Evolutionary conservation across 2,329 filamentous ascomycete species (phyloP), one percentile per base, ranked within the genome.

Genomic region (Aspergillaceae sp.): DNA sequence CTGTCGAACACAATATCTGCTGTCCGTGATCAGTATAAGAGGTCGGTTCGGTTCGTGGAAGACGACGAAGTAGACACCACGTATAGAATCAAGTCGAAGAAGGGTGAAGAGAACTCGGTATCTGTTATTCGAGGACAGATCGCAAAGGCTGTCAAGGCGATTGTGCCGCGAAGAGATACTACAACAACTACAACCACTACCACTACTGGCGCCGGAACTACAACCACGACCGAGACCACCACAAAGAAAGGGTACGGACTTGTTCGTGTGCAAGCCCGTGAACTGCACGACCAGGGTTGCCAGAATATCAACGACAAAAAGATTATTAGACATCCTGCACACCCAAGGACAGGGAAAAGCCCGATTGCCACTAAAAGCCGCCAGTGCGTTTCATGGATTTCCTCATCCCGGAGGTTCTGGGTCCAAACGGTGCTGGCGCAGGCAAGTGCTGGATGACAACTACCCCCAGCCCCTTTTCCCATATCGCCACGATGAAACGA

Each of bases 41-140:
- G 10, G 36, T 28, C 36, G 6, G 26, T 26, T 38, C 36, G 36
- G 3, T 38, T 38, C 19, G 26, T 5, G 4, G 36, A 38, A 38
- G 26, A 10, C 11, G 11, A 38, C 19, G 36, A 19, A 6, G 34
- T 36, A 5, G 34, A 36, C 34, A 19, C 9, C 7, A 38, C 27
- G 11, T 26, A 26, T 8, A 38, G 36, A 38, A 27, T 32, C 30
- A 32, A 32, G 30, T 6, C 6, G 30, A 32, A 32, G 30, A 32
- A 32, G 30, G 5, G 8, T 2, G 30, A 38, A 9, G 36, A 38
- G 19, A 19, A 10, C 19, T 41, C 43, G 2, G 33, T 44, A 11
- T 36, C 46, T 5, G 32, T 44, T 8, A 45, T 52, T 10, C 50
- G 50, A 2, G 48, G 44, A 6, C 50, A 52, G 40, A 48, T 52